Evolutionary conservation across 148 eudicot genomes (phyloP).

Genomic region (Selenicereus undatus): DNA sequence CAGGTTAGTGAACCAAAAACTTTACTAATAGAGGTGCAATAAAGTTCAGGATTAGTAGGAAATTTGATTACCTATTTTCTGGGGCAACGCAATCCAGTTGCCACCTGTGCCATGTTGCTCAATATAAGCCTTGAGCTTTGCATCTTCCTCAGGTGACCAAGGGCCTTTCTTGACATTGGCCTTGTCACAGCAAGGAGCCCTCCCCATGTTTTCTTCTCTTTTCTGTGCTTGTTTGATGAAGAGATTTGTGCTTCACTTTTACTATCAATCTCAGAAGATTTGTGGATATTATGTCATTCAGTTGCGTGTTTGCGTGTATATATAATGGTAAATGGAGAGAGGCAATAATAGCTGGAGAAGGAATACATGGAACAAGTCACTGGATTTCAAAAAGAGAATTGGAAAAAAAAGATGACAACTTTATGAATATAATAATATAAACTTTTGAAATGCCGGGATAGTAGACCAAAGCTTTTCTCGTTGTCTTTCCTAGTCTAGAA

Average conservation of each 20-base stretch:
- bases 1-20: constrained; percentile 16
- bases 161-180: constrained; percentile 63
- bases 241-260: not conserved
- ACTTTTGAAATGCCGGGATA: constrained; percentile 46
- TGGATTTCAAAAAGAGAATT: constrained; percentile 38
- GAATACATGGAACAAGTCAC: constrained; percentile 44
- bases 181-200: constrained; percentile 69
- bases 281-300: constrained; percentile 20
- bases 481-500: constrained; percentile 66
- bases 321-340: constrained; percentile 26
- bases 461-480: constrained; percentile 40
- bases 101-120: constrained; percentile 52
- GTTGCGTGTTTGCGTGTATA: constrained; percentile 22
- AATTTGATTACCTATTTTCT: constrained; percentile 43
- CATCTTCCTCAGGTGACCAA: constrained; percentile 70
- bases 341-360: constrained; percentile 66
- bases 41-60: not conserved
- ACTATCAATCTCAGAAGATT: not conserved
- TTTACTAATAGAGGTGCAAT: not conserved
- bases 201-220: constrained; percentile 33
- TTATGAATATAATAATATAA: constrained; percentile 34
- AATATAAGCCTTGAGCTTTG: constrained; percentile 48
- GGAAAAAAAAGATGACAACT: constrained; percentile 22
- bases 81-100: constrained; percentile 62
- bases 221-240: not conserved